Evolutionary conservation across 345 rosid genomes (phyloP), one percentile per base, ranked within the genome.

Genomic region (Theobroma cacao): DNA sequence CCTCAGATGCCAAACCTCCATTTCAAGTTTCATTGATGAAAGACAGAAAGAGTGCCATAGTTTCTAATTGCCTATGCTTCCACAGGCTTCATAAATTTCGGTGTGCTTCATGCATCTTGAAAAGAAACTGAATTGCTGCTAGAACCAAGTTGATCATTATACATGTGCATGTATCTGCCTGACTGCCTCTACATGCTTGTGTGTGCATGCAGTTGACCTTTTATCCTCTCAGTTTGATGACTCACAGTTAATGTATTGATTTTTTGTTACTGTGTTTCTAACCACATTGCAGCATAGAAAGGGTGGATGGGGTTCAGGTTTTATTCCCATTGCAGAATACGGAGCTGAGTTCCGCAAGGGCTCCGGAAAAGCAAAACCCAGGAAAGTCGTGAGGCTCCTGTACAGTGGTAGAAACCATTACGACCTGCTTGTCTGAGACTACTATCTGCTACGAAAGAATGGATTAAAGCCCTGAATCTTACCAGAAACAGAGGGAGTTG

Each of bases 321-420:
- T 88, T 84, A 92, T 95, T 78, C 94, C 92, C 65, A 92, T 92
- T 50, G 88, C 91, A 40, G 95, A 95, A 78, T 95, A 92, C 68
- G 98, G 98, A 84, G 75, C 77, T 0, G 94, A 95, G 86, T 92
- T 89, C 79, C 66, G 75, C 66, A 87, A 87, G 86, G 88, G 90
- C 66, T 85, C 81, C 67, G 82, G 81, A 64, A 87, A 81, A 64
- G 87, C 84, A 60, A 89, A 90, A 69, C 84, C 85, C 22, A 90
- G 83, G 81, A 88, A 89, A 82, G 93, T 80, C 53, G 93, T 93
- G 82, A 93, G 89, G 90, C 93, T 95, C 75, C 91, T 93, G 58
- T 95, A 92, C 82, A 92, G 91, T 56, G 98, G 97, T 53, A 88
- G 86, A 80, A 93, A 91, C 85, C 97, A 92, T 80, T 95, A 93